Evolutionary conservation across 345 rosid species (phyloP), one percentile per base, ranked within the genome.

Genomic region (Salix arbutifolia): DNA sequence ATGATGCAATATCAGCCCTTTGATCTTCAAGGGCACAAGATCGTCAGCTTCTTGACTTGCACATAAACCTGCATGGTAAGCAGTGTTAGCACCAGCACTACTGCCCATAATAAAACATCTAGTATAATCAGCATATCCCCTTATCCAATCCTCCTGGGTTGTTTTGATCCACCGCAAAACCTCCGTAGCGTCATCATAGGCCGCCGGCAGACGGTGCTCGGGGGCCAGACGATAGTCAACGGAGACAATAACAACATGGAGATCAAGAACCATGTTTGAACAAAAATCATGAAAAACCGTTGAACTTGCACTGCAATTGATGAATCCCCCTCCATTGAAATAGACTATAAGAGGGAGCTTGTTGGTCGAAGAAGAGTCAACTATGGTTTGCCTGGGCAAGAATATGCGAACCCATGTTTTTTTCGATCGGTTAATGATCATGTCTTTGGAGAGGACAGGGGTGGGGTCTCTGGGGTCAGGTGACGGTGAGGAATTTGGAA

Each of bases 201-300:
- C 90, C 23, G 88, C 87, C 9, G 94, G 97, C 13, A 89, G 88
- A 2, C 93, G 88, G 60, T 90, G 79, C 88, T 90, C 97, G 0
- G 97, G 97, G 13, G 93, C 91, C 1, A 88, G 78, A 4, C 93
- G 86, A 76, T 92, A 87, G 1, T 85, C 85, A 37, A 83, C 78
- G 0, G 94, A 87, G 0, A 80, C 87, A 8, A 92, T 75, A 26
- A 88, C 53, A 2, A 81, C 89, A 38, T 78, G 77, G 62, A 85
- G 82, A 6, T 76, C 76, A n/a, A 35, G 37, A 0, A 86, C 85
- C 75, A 92, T 56, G 53, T 67, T 48, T 21, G 79, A 76, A 84
- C 89, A 86, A 69, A 89, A 86, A n/a, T 76, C 78, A 23, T 87
- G 87, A 82, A 70, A 80, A 2, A 18, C 0, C 0, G 65, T 67